Evolutionary conservation across 805 yeast species (phyloP), one percentile per base, ranked within the genome.

Genomic region (Ogataea populi-albae): DNA sequence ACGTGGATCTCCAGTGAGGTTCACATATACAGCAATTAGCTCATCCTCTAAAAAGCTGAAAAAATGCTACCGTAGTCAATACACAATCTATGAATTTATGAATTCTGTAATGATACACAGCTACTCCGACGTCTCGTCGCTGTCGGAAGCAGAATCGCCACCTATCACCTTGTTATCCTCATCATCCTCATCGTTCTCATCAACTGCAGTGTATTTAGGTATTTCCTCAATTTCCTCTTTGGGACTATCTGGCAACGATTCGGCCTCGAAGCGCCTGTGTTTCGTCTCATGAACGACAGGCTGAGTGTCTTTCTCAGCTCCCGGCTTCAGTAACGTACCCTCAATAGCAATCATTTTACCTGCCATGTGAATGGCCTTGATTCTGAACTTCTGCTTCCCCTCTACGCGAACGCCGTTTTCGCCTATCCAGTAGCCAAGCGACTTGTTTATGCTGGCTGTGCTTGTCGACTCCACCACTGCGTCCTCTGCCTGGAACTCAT

Each of bases 341-440:
- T 88, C 94, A 10, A 91, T 73, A 7, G 94, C 81, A 11, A 89
- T 79, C 37, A 86, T 81, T 59, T 79, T 82, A 6, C 96, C 95
- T 5, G 89, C 75, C 10, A 81, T 76, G 61, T 75, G 81, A 35
- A 91, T 69, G 18, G 79, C 69, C 55, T 81, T 84, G 27, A 91
- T 77, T 3, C 79, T 77, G 60, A 93, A 88, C 48, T 69, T 71
- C 33, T 91, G 61, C 59, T 86, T 87, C 4, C 96, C 97, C 47
- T 84, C 96, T 14, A 93, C 68, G 36, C 81, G 78, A 28, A 73
- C 67, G 10, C 82, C 95, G 38, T 76, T 67, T 27, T 69, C 83
- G 57, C 91, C 96, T 9, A 69, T 69, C 98, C 98, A 91, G 57
- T 84, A 75, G 2, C 98, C 98, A 46, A 85, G 66, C 0, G 88